Evolutionary conservation across 441 rosid genomes (phyloP).

Genomic region (Codiaeum variegatum): DNA sequence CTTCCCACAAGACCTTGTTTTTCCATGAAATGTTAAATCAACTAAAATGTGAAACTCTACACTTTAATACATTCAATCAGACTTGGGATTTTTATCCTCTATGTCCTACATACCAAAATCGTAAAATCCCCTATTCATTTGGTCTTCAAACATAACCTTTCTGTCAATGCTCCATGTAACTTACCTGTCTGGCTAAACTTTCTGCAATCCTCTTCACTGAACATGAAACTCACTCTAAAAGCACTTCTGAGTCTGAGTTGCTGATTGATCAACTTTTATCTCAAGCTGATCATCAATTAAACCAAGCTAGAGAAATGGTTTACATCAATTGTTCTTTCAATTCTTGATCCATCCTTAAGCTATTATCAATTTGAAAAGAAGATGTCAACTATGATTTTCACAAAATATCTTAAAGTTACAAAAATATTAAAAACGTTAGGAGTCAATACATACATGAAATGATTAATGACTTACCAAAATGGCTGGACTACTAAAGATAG

Average conservation of each 20-base stretch:
- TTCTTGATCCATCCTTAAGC: background rate
- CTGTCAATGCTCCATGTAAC: background rate
- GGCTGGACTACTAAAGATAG: constrained; percentile 1
- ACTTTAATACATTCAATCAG: background rate
- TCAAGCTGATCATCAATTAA: background rate
- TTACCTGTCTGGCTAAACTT: background rate
- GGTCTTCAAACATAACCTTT: background rate
- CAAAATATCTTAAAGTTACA: background rate
- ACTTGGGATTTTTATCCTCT: background rate
- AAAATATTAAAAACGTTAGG: background rate
- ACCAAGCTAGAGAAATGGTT: background rate
- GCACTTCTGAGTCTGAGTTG: background rate
- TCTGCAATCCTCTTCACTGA: background rate
- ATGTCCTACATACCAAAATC: background rate
- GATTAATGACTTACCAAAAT: background rate
- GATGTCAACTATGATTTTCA: background rate
- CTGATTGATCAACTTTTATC: background rate
- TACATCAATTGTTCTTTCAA: background rate
- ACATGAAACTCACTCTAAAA: background rate
- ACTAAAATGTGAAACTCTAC: background rate
- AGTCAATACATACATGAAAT: background rate
- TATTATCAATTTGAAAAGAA: background rate
- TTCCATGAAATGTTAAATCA: background rate
- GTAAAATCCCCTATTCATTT: background rate
- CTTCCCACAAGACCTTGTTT: background rate